Base-by-base conservation (phyloP, 148 eudicot species). In the Salicornia ramosissima region DNA sequence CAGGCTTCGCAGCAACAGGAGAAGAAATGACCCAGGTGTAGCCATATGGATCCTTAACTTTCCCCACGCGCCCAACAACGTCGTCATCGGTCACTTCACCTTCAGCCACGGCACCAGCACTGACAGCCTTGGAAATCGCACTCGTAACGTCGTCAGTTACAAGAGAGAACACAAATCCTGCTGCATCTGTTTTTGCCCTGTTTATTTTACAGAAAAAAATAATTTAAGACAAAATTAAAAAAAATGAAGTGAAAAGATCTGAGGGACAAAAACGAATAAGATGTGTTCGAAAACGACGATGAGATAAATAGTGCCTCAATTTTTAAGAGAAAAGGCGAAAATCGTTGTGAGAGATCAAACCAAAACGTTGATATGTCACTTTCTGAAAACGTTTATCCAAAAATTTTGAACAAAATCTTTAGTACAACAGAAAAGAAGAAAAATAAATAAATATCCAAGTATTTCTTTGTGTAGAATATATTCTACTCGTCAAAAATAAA, bases 31-130 rank as follows among this genome's bases (percentile, higher is more conserved):
- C 24, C 96, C 96, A 92, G 34, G 78, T 42, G 29, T 75, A 81
- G 55, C 98, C 98, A 36, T 69, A 92, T 0, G 98, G 94, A 47
- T 90, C 98, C 87, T 86, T 86, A 71, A 92, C 78, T 71, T 86
- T 85, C 1, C 84, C 93, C 29, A 77, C 80, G 70, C 82, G 84
- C 47, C 82, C 89, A 18, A 67, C 79, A 15, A 78, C 84, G n/a
- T 86, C 96, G 26, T 68, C 78, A 45, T 83, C 91, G 0, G 69
- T 55, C n/a, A 79, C 74, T 42, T 83, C 88, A 0, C 84, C 91
- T 2, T 83, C 87, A 0, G 87, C 76, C 0, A 80, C 83, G 8
- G 91, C 96, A 22, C 97, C 97, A 0, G 96, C 96, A 1, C 15
- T 51, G 1, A 87, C 74, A 0, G 97, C 97, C 19, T 89, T 84